Conservation (phyloP, 192 early-diverging fungal genomes). For the Chytriomyces sp. region DNA sequence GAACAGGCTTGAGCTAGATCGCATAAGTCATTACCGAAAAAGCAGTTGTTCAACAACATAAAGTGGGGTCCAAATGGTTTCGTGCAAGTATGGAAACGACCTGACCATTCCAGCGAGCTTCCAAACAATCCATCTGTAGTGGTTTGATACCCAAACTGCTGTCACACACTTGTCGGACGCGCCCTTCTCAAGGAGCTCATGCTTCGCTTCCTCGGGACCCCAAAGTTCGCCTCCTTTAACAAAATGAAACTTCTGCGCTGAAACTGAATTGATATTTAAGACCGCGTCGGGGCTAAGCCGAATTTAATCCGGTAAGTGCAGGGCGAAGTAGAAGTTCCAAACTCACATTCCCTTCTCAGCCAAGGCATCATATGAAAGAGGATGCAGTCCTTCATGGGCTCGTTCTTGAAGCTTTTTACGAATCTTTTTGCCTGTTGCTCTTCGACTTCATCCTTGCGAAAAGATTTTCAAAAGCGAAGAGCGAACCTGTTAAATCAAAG, state of each 20-base stretch:
- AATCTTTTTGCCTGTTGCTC: background rate
- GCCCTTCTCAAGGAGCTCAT: slow-evolving; percentile 45
- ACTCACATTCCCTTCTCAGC: background rate
- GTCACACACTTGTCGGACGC: slow-evolving; percentile 32
- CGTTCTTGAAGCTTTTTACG: background rate
- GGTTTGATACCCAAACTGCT: slow-evolving; percentile 63
- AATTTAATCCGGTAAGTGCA: background rate
- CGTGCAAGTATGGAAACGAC: slow-evolving; percentile 49
- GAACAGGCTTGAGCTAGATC: background rate
- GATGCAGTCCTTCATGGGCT: background rate
- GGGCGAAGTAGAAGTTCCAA: background rate
- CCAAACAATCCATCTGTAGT: slow-evolving; percentile 74
- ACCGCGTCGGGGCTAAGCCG: background rate
- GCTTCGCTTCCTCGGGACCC: slow-evolving; percentile 52
- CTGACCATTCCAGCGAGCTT: slow-evolving; percentile 66
- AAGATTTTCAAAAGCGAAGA: too few species aligned
- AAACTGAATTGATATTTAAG: background rate
- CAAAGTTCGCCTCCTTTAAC: slow-evolving; percentile 29
- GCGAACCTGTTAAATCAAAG: background rate
- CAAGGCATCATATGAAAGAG: background rate
- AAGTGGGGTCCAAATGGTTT: slow-evolving; percentile 41
- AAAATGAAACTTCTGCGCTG: background rate
- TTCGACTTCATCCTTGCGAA: too few species aligned
- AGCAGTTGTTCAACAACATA: slow-evolving; percentile 57
- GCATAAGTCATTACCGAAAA: slow-evolving; percentile 21